Base-by-base conservation (phyloP, 345 rosid species). In the Luvunga scandens region DNA sequence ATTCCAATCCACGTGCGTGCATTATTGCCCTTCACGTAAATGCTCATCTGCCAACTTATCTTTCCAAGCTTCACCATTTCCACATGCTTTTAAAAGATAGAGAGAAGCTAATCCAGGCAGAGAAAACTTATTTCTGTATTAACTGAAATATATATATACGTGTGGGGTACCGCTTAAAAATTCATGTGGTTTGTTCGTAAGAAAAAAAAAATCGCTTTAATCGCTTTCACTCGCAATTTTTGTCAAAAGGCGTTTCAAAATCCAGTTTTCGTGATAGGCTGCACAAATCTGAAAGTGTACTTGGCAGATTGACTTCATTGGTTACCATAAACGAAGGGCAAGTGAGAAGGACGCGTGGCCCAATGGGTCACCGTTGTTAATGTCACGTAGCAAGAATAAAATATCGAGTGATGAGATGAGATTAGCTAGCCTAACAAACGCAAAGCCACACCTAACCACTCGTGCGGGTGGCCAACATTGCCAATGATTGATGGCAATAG, bases 381-480 rank as follows among this genome's bases (percentile, higher is more conserved):
- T 19, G 1, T 53, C 18, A 53, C 57, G 22, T 53, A 53, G 13
- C 10, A 38, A 5, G 57, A 53, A 53, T 16, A 53, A 53, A 45
- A 13, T 45, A 45, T 5, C 7, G 7, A 53, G 57, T 18, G 57
- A 19, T 53, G 57, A 53, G 22, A 19, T 18, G 57, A 53, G 57
- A 53, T 53, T 53, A 53, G 57, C 7, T 18, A 1, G 57, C 57
- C 57, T 53, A 53, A 53, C 57, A 18, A 19, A 53, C 57, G 57
- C 21, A 18, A 53, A 53, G 21, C 16, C 30, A 24, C 6, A 21
- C 59, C 61, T 6, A 75, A 75, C 59, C 88, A 45, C 78, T 61
- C 86, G 88, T 83, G 84, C 84, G 84, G 86, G 80, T 71, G 68
- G 72, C 64, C 80, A 72, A 24, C 74, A 24, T 69, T 39, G 19